Base-by-base conservation (phyloP, 2,329 filamentous ascomycete genomes). In the Paraphaeosphaeria minitans region DNA sequence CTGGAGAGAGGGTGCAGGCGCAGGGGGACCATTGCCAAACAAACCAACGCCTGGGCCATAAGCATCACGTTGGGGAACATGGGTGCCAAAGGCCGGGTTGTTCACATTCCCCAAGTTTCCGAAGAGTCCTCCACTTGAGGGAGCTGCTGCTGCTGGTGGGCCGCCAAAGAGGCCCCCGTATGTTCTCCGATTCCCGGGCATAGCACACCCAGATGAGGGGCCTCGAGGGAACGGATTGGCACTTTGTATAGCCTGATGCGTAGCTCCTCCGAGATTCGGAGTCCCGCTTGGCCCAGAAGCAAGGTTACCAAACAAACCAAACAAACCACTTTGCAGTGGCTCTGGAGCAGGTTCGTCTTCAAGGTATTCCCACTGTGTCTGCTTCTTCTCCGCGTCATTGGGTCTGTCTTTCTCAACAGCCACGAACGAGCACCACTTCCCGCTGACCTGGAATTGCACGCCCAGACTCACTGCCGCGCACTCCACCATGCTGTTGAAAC, bases 371-470 rank as follows among this genome's bases (percentile, higher is more conserved):
- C 66, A 70, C 9, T 59, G 55, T 33, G 63, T 42, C 10, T 52
- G 55, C 56, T 60, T 57, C 14, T 66, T 39, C 29, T 60, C 43
- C 10, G 58, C 42, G 2, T 22, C 45, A 0, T 56, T 33, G 9
- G 57, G 53, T n/a, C 31, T 54, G 3, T 66, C 60, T 9, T 80
- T 77, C 60, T 88, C 81, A 1, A 90, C 80, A 2, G 90, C 90
- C 3, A 92, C 85, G 62, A 92, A 93, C 0, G 88, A 90, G 67
- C 86, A 90, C 84, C 86, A 90, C 68, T 88, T 89, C 1, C 88
- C 85, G 2, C 82, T 85, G 9, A 92, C 84, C 66, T 91, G 88
- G 67, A 86, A 91, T 57, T 82, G 79, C 13, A 87, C 81, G 0
- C 89, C 89, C 0, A 92, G 78, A 0, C 84, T 79, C 1, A 92